Evolutionary conservation across 768 basidiomycete genomes (phyloP).

Genomic region (Naematelia encephala): DNA sequence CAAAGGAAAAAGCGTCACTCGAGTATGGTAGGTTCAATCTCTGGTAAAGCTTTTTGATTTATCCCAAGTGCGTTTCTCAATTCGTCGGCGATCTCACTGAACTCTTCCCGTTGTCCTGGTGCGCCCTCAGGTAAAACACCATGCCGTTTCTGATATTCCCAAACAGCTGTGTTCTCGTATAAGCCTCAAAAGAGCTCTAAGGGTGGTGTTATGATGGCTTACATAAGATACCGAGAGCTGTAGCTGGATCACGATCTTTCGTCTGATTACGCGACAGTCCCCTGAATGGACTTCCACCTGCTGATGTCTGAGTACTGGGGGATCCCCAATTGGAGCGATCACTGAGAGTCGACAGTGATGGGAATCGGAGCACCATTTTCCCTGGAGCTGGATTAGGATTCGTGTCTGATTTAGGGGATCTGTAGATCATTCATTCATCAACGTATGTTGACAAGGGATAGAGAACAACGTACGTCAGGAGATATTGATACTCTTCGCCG

Average conservation of each 20-base stretch:
- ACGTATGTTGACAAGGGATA: background rate
- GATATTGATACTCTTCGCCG: constrained; percentile 71
- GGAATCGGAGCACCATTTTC: constrained; percentile 61
- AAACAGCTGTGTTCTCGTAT: constrained; percentile 63
- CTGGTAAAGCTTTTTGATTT: constrained; percentile 52
- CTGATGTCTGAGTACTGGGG: constrained; percentile 9
- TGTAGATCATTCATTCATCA: background rate
- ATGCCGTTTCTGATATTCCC: constrained; percentile 72
- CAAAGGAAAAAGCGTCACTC: constrained; percentile 55
- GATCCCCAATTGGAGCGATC: constrained; percentile 21
- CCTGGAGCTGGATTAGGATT: constrained; percentile 15
- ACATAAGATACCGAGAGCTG: constrained; percentile 73
- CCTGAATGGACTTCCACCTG: constrained; percentile 62
- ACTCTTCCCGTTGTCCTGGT: constrained; percentile 56
- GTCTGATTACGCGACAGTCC: constrained; percentile 69
- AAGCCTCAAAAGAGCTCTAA: too few relatives aligned
- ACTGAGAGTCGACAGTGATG: constrained; percentile 53
- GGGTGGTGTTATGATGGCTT: constrained; percentile 10
- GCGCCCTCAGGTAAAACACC: constrained; percentile 60
- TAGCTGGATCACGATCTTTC: constrained; percentile 74
- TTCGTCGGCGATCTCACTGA: constrained; percentile 64
- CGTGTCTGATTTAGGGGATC: constrained; percentile 14
- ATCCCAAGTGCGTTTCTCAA: constrained; percentile 64
- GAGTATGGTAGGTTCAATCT: constrained; percentile 58
- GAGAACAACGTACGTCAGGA: constrained; percentile 66